These are phyloP conservation scores for Tylopilus plumbeoviolaceoides DNA, from an alignment of 768 basidiomycete genomes.

Conservation along the genomic window DNA sequence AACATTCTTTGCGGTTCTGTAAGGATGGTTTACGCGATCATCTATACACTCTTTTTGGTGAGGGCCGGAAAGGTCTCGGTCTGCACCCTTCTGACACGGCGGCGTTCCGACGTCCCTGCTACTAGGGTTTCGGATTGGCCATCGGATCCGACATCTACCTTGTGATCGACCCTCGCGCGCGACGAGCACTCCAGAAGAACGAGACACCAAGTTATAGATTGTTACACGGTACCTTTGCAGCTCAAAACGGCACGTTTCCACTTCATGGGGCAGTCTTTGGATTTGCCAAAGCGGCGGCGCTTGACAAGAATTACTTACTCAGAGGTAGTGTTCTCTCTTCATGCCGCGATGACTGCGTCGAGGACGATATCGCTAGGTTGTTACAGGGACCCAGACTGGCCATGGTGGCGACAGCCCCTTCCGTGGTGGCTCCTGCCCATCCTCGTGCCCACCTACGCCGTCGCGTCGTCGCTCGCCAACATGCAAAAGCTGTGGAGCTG, in stretches of 20 bases:
- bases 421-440: slow-evolving; percentile 80
- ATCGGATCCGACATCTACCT: slow-evolving; percentile 82
- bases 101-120: neutral
- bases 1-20: slow-evolving; percentile 81
- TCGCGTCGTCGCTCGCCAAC: slow-evolving; percentile 70
- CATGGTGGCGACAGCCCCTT: slow-evolving; percentile 72
- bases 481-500: slow-evolving; percentile 67
- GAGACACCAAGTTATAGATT: slow-evolving; percentile 38
- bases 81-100: neutral
- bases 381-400: slow-evolving; percentile 67
- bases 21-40: slow-evolving; percentile 80
- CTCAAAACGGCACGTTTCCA: slow-evolving; percentile 45
- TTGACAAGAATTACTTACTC: slow-evolving; percentile 28
- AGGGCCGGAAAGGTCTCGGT: slow-evolving; percentile 13
- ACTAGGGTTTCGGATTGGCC: slow-evolving; percentile 80
- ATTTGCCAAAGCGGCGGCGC: slow-evolving; percentile 35
- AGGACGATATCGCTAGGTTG: slow-evolving; percentile 50
- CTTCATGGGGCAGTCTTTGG: slow-evolving; percentile 45
- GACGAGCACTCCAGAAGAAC: slow-evolving; percentile 31
- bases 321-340: slow-evolving; percentile 22
- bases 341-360: slow-evolving; percentile 23
- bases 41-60: slow-evolving; percentile 80
- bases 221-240: slow-evolving; percentile 52
- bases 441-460: slow-evolving; percentile 74
- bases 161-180: slow-evolving; percentile 59